Evolutionary conservation across 2,329 filamentous ascomycete genomes (phyloP).

Genomic region (Neofusicoccum cordaticola): DNA sequence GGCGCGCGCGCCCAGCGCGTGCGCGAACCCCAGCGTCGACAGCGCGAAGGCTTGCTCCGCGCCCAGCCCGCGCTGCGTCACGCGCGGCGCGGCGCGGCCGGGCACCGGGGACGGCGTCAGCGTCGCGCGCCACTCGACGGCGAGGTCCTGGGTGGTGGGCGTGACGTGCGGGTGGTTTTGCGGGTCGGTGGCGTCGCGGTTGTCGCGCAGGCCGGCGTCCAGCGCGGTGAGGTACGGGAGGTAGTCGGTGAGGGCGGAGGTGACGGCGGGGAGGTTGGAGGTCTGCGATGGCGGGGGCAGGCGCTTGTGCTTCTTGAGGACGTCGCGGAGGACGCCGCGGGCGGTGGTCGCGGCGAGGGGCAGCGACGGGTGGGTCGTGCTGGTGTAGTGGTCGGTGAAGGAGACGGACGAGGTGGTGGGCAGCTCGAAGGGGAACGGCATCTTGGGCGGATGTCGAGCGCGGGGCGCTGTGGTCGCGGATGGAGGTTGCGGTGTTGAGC

Average conservation of each 20-base stretch:
- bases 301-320: conserved; percentile 85
- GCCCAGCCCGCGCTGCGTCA: conserved; percentile 70
- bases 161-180: too few species aligned
- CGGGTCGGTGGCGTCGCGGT: conserved; percentile 55
- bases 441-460: conserved; percentile 37
- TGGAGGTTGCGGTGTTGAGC: neutral
- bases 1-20: conserved; percentile 69
- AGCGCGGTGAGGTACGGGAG: conserved; percentile 80
- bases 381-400: conserved; percentile 73
- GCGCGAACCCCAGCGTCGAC: conserved; percentile 70
- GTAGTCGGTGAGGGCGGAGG: conserved; percentile 70
- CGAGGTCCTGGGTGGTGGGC: conserved; percentile 55
- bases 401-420: conserved; percentile 87
- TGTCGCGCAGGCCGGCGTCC: conserved; percentile 65
- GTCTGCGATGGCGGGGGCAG: conserved; percentile 70
- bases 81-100: conserved; percentile 61
- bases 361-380: conserved; percentile 83
- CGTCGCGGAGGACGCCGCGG: conserved; percentile 77
- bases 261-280: conserved; percentile 66
- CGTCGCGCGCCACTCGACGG: conserved; percentile 78
- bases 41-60: conserved; percentile 81
- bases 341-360: conserved; percentile 78
- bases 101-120: conserved; percentile 59
- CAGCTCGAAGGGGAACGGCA: conserved; percentile 87
- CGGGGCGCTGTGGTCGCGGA: too few species aligned